A percentile compares a stretch with the other conserved stretches of the same genome.
Conservation (phyloP, 2,329 filamentous ascomycete genomes). For the Colletotrichum tofieldiae region DNA sequence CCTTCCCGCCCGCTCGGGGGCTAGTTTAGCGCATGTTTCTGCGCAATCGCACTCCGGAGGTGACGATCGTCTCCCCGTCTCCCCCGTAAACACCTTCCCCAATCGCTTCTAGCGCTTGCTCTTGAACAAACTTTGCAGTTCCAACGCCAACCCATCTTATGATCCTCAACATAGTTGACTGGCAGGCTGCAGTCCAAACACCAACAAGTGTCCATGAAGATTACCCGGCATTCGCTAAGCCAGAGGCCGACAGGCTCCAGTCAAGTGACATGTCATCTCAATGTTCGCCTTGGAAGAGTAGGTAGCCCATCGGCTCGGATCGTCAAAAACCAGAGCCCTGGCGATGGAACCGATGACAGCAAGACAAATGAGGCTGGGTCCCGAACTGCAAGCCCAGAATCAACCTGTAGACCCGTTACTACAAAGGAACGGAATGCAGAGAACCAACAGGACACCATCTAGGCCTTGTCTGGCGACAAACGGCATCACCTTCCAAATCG, state of each 20-base stretch:
- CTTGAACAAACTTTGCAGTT: not conserved
- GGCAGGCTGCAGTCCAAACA: not conserved
- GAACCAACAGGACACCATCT: too few species aligned
- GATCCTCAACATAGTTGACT: not conserved
- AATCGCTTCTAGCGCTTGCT: slow-evolving; percentile 4
- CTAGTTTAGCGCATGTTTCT: slow-evolving; percentile 4
- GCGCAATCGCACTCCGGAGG: not conserved
- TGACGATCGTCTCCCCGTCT: not conserved
- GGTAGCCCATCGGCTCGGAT: not conserved
- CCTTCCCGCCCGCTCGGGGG: not conserved
- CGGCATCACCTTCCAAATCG: not conserved
- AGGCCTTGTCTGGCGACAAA: not conserved
- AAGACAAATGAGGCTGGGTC: too few species aligned
- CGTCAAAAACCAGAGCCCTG: not conserved
- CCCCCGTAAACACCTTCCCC: not conserved
- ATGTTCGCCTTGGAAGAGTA: not conserved
- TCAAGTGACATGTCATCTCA: not conserved
- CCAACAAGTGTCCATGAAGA: not conserved
- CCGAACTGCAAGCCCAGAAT: not conserved
- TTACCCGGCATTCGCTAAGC: not conserved
- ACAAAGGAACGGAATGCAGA: too few species aligned
- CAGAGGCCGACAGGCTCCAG: not conserved
- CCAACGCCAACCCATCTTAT: not conserved
- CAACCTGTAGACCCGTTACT: not conserved
- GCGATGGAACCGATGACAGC: not conserved